Evolutionary conservation across 768 basidiomycete species (phyloP), one percentile per base, ranked within the genome.

Genomic region (Collybiopsis confluens): DNA sequence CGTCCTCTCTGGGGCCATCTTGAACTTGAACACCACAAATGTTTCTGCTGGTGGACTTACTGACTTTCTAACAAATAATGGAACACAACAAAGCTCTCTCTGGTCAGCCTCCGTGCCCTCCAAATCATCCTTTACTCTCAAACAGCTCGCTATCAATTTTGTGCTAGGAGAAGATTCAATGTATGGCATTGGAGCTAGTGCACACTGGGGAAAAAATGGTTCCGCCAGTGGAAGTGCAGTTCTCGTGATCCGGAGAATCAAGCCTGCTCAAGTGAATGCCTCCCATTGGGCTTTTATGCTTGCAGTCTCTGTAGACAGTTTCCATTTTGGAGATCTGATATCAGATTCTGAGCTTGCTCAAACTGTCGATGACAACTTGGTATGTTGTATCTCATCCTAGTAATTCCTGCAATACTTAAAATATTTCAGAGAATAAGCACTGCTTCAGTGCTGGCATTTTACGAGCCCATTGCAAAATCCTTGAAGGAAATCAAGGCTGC

Each of bases 281-380:
- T 45, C 44, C 15, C 44, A 45, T 20, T 45, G 44, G 44, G 44
- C 44, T 3, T 45, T 45, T 45, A 45, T 45, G 44, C 44, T 45
- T 45, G 44, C 44, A 15, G 11, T 45, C 23, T 13, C 44, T 3
- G 11, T 45, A 2, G 26, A 45, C 44, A 45, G 23, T 45, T 45
- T 45, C 23, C 44, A 2, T 21, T 45, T 45, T 8, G 21, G 2
- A 21, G 44, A 45, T 15, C 23, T 45, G 44, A 45, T 21, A 23
- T 3, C 11, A 21, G 44, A 45, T 45, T 13, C 21, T 45, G 44
- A 45, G 4, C 44, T 45, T 45, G 44, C 15, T 45, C 44, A 45
- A 45, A 23, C 11, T 20, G 44, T 45, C 23, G 44, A 45, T 8
- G 23, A 45, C 11, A 45, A 45, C 8, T 21, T 45, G 44, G 44